phyloP scores from a whole-genome alignment of 768 basidiomycete species.

The Paxillus ammoniavirescens region DNA sequence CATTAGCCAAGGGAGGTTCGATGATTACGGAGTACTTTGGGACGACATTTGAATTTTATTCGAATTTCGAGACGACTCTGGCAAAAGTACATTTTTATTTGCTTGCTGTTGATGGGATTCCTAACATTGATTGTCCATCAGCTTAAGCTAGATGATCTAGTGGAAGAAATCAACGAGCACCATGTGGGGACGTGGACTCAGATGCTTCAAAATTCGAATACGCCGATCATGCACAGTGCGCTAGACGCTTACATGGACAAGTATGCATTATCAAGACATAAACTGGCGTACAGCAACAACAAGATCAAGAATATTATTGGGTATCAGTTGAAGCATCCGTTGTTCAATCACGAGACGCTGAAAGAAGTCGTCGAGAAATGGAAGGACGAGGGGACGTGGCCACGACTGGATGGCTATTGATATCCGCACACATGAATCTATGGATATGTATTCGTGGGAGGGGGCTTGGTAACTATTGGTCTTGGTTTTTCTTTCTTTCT shows the following conservation, averaged over 20 bases:
- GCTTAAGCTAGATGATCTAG: slow-evolving; percentile 64
- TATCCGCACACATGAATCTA: slow-evolving; percentile 9
- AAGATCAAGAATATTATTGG: slow-evolving; percentile 76
- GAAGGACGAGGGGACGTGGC: slow-evolving; percentile 62
- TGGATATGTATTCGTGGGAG: slow-evolving; percentile 6
- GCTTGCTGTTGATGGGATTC: background rate
- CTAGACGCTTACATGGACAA: slow-evolving; percentile 79
- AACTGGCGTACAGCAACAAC: slow-evolving; percentile 62
- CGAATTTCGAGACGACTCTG: slow-evolving; percentile 60
- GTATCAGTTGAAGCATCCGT: slow-evolving; percentile 62
- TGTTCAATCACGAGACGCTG: slow-evolving; percentile 59
- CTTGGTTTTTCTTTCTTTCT: slow-evolving; percentile 4
- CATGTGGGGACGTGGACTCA: slow-evolving; percentile 82
- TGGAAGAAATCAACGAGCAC: slow-evolving; percentile 83
- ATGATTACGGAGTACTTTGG: slow-evolving; percentile 70
- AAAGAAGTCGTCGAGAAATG: slow-evolving; percentile 76
- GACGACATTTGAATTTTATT: slow-evolving; percentile 81
- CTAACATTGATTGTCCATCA: slow-evolving; percentile 24
- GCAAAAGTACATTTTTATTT: slow-evolving; percentile 50
- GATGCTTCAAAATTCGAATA: slow-evolving; percentile 71
- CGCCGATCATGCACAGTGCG: slow-evolving; percentile 69
- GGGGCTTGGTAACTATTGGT: slow-evolving; percentile 16
- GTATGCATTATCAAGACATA: slow-evolving; percentile 66
- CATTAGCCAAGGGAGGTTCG: slow-evolving; percentile 63
- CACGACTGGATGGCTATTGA: slow-evolving; percentile 21